Percentiles rank a stretch among this genome's conserved stretches.
These are phyloP conservation scores for Cnidoscolus chayamansa DNA, from an alignment of 441 rosid genomes.

Conservation along the genomic window DNA sequence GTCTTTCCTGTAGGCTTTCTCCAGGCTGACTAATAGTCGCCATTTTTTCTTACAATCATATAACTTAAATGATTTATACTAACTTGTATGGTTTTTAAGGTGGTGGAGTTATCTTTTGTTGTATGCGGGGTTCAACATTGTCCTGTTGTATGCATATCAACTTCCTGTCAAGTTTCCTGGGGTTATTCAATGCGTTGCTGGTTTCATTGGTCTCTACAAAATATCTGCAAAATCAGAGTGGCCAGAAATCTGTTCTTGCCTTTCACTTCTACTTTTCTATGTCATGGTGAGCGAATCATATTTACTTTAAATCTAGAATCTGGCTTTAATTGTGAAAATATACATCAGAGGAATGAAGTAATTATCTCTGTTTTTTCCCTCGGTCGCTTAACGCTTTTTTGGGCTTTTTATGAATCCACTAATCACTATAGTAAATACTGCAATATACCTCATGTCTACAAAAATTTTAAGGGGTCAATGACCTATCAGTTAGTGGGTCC, in stretches of 20 bases:
- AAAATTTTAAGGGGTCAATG: not conserved
- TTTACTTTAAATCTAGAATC: not conserved
- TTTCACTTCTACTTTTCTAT: constrained; percentile 45
- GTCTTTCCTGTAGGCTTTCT: not conserved
- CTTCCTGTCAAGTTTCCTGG: constrained; percentile 40
- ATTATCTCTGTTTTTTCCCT: not conserved
- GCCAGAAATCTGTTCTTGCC: constrained; percentile 43
- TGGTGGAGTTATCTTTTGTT: constrained; percentile 49
- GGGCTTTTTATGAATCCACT: not conserved
- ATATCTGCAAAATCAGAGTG: constrained; percentile 40
- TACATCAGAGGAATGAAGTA: not conserved
- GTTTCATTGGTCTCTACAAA: constrained; percentile 45
- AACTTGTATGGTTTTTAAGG: constrained; percentile 35
- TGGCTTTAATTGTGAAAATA: not conserved
- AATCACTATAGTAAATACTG: not conserved
- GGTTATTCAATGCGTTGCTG: constrained; percentile 28
- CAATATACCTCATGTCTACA: not conserved
- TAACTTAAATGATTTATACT: constrained; percentile 16
- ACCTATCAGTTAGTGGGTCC: not conserved
- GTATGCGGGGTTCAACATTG: constrained; percentile 45
- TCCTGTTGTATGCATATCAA: constrained; percentile 47
- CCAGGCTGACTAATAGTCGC: not conserved
- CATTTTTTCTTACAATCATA: constrained; percentile 5
- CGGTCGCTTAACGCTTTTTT: not conserved
- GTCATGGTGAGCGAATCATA: constrained; percentile 36